A percentile compares a stretch with the other conserved stretches of the same genome.
Evolutionary conservation across 2,329 filamentous ascomycete species (phyloP).

Genomic region (Tolypocladium guangdongense): DNA sequence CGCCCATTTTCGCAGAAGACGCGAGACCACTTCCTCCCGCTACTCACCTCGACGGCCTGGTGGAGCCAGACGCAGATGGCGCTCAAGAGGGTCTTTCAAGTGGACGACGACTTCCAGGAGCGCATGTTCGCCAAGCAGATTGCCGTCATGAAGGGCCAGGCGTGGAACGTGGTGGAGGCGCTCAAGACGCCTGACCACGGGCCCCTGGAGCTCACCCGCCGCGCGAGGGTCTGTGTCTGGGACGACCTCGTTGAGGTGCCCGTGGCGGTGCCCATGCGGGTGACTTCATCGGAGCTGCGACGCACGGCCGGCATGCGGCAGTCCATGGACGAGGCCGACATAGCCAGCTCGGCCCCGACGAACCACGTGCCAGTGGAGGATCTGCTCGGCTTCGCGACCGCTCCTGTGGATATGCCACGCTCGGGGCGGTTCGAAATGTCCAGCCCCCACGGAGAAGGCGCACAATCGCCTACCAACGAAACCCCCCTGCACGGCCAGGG

Average conservation of each 20-base stretch:
- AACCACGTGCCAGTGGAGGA: conserved; percentile 39
- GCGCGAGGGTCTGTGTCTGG: conserved; percentile 92
- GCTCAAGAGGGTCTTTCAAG: conserved; percentile 75
- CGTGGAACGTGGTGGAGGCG: conserved; percentile 98
- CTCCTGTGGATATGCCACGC: conserved; percentile 57
- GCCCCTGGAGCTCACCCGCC: conserved; percentile 80
- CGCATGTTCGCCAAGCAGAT: conserved; percentile 98
- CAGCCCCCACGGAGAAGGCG: conserved; percentile 29
- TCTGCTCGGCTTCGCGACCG: conserved; percentile 55
- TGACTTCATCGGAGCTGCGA: conserved; percentile 74
- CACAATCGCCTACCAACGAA: conserved; percentile 26
- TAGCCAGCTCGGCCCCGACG: conserved; percentile 34
- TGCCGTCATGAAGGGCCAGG: conserved; percentile 97
- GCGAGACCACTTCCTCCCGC: conserved; percentile 85
- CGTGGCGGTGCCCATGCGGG: conserved; percentile 80
- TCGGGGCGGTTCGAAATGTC: conserved; percentile 64
- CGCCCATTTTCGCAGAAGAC: conserved; percentile 93
- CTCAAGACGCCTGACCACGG: conserved; percentile 88
- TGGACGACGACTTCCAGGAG: conserved; percentile 94
- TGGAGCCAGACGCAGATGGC: conserved; percentile 91
- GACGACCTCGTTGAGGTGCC: conserved; percentile 95
- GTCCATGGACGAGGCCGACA: conserved; percentile 77
- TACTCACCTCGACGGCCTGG: conserved; percentile 91
- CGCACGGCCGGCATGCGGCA: conserved; percentile 42
- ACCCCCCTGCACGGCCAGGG: conserved; percentile 10